These are phyloP conservation scores for Mortierella sp. DNA, from an alignment of 371 early-diverging fungal species.

Conservation along the genomic window DNA sequence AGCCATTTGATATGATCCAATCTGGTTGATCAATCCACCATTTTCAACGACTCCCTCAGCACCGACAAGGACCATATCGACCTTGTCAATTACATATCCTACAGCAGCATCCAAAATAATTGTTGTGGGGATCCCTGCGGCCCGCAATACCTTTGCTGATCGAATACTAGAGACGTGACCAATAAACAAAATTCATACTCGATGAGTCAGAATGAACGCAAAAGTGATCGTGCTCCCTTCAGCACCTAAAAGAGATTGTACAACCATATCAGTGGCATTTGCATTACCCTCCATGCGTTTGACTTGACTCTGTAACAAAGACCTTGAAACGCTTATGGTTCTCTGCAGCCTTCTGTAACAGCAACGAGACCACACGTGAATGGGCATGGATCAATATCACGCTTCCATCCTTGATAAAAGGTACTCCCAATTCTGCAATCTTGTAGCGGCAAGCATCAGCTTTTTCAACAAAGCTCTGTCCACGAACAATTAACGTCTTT, in stretches of 20 bases:
- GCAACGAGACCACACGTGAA: constrained; percentile 92
- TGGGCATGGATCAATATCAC: constrained; percentile 95
- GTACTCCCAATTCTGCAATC: constrained; percentile 87
- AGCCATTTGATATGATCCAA: constrained; percentile 95
- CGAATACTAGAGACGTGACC: constrained; percentile 63
- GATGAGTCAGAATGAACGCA: constrained; percentile 47
- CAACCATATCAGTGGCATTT: background rate
- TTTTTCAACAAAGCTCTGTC: constrained; percentile 79
- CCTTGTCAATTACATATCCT: constrained; percentile 93
- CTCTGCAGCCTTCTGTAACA: constrained; percentile 83
- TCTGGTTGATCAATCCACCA: constrained; percentile 96
- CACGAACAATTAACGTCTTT: constrained; percentile 76
- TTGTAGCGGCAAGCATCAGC: constrained; percentile 78
- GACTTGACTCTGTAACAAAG: constrained; percentile 88
- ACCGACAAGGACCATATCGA: constrained; percentile 95
- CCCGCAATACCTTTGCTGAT: constrained; percentile 81
- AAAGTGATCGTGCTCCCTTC: background rate
- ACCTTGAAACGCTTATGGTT: constrained; percentile 89
- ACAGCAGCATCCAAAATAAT: constrained; percentile 94
- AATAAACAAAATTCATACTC: background rate
- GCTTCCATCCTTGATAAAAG: constrained; percentile 91
- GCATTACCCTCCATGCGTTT: constrained; percentile 81
- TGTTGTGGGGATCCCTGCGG: constrained; percentile 86
- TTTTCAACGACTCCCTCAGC: constrained; percentile 98
- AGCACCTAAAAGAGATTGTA: background rate